phyloP scores from a whole-genome alignment of 2,329 filamentous ascomycete genomes.

The Trichophyton equinum region DNA sequence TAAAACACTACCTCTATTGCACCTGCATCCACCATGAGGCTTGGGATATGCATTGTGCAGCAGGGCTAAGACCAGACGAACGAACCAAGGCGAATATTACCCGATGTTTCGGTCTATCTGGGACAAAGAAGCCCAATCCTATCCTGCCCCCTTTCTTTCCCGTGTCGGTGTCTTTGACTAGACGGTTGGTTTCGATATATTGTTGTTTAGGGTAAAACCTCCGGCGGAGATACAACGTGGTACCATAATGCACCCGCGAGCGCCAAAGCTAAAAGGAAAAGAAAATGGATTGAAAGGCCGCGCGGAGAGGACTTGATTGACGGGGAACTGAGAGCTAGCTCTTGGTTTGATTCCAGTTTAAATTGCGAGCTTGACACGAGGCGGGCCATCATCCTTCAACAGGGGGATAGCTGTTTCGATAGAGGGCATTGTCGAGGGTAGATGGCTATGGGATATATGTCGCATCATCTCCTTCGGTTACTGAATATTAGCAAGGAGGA shows the following conservation, averaged over 20 bases:
- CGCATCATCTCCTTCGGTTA: no score
- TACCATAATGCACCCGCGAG: conserved; percentile 1
- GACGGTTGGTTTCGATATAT: neutral
- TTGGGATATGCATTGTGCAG: neutral
- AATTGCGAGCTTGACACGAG: neutral
- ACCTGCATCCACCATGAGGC: neutral
- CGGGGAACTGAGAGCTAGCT: neutral
- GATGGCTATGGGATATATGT: neutral
- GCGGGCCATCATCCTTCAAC: neutral
- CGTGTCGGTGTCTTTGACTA: neutral
- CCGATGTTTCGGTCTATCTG: neutral
- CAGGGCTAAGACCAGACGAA: neutral
- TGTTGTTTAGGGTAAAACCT: neutral
- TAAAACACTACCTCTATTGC: neutral
- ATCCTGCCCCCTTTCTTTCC: neutral
- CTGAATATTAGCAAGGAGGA: neutral
- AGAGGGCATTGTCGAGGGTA: neutral
- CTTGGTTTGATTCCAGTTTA: neutral
- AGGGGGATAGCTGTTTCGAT: neutral
- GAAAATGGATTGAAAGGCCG: neutral
- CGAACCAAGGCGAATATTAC: neutral
- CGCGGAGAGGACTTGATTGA: neutral
- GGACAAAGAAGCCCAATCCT: neutral
- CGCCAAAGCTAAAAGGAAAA: neutral
- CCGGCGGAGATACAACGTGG: neutral